Conservation (phyloP, 371 early-diverging fungal genomes). For the Cokeromyces recurvatus region DNA sequence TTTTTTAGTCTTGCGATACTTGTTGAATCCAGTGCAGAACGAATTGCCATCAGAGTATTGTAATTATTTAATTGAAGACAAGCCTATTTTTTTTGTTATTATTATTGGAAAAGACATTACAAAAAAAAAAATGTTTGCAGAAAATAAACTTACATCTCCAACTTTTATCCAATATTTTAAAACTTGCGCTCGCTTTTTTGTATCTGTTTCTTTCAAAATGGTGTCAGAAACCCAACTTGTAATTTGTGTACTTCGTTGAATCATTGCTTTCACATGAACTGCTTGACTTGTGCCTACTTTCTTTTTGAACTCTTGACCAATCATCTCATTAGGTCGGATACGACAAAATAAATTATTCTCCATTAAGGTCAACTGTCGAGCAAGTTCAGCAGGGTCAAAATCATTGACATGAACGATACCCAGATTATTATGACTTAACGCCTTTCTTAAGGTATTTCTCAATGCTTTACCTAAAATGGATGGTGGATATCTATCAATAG, state of each 20-base stretch:
- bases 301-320: slow-evolving; percentile 55
- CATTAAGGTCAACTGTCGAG: slow-evolving; percentile 73
- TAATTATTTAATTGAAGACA: slow-evolving; percentile 72
- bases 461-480: slow-evolving; percentile 27
- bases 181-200: slow-evolving; percentile 62
- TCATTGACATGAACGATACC: slow-evolving; percentile 51
- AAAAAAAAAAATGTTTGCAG: no score
- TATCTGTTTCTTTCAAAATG: slow-evolving; percentile 61
- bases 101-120: no score
- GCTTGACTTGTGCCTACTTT: slow-evolving; percentile 45
- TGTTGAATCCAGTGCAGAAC: slow-evolving; percentile 73
- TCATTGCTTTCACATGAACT: slow-evolving; percentile 46
- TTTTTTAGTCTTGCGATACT: slow-evolving; percentile 67
- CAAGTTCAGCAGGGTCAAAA: slow-evolving; percentile 71
- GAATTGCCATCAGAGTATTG: slow-evolving; percentile 76
- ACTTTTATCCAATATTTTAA: slow-evolving; percentile 69
- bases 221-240: slow-evolving; percentile 71
- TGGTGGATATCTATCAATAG: slow-evolving; percentile 18
- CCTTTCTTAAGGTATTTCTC: slow-evolving; percentile 30
- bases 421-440: slow-evolving; percentile 14
- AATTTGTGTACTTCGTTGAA: slow-evolving; percentile 45
- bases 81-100: slow-evolving; percentile 21
- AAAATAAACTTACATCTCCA: slow-evolving; percentile 39
- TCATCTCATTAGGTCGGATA: slow-evolving; percentile 64
- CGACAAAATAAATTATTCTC: slow-evolving; percentile 55